Evolutionary conservation across 2,329 filamentous ascomycete genomes (phyloP), one percentile per base, ranked within the genome.

Genomic region (Lachnellula subtilissima): DNA sequence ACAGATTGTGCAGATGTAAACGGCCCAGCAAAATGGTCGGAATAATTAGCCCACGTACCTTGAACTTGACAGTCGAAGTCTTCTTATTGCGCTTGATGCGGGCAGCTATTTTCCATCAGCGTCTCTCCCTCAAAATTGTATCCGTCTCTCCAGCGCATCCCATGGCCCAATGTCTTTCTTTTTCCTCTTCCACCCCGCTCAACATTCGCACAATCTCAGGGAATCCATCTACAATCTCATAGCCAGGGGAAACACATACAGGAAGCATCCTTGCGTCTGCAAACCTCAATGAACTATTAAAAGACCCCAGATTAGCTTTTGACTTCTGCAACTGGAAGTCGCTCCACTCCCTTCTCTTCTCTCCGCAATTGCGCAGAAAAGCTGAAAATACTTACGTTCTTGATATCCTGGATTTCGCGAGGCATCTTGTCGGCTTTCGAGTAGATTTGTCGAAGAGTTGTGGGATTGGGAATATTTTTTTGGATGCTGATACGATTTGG

Each of bases 191-290:
- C 22, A 22, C 52, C 48, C 14, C 35, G 32, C 28, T 28, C 15
- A 37, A 22, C 7, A 50, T 12, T n/a, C 22, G 22, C 22, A 45
- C 48, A 36, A 51, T 37, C 22, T 51, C 45, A n/a, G 12, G 8
- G 22, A 40, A 40, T 54, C 17, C 37, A 22, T 45, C 43, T 50
- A 17, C 12, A 19, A 25, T 48, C 40, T 11, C 32, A 22, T 28
- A 14, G 9, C 14, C 28, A 23, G 49, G 49, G 49, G 40, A 28
- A 52, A 61, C 61, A 92, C 91, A 74, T 89, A 99, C 94, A 96
- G 76, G 89, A 95, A 77, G 94, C 94, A 87, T 99, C 95, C 85
- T 96, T 96, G 78, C 94, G 89, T 80, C 93, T 89, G 87, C 90
- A 96, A 86, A 99, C 96, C 88, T 97, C 94, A 79, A 99, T 96